phyloP scores from a whole-genome alignment of 768 basidiomycete species.

The Trametes punicea region DNA sequence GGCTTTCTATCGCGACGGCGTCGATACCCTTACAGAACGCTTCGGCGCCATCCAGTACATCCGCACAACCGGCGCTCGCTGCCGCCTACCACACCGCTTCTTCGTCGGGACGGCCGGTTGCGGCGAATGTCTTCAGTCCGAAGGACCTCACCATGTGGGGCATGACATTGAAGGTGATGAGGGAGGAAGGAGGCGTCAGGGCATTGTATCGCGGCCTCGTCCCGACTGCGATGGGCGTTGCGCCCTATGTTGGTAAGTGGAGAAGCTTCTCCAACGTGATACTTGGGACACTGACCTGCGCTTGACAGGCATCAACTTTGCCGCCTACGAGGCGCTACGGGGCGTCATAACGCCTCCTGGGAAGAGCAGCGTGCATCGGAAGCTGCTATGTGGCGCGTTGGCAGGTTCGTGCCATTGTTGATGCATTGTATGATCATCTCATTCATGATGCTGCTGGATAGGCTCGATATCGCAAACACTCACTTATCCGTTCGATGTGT shows the following conservation, averaged over 20 bases:
- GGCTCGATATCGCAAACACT: constrained; percentile 92
- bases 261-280: not conserved
- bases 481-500: constrained; percentile 94
- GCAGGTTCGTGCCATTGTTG: constrained; percentile 51
- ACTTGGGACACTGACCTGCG: not conserved
- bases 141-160: constrained; percentile 72
- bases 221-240: constrained; percentile 85
- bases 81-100: constrained; percentile 54
- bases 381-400: constrained; percentile 81
- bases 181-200: constrained; percentile 87
- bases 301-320: constrained; percentile 73
- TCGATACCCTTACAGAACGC: constrained; percentile 43
- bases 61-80: constrained; percentile 36
- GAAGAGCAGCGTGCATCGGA: constrained; percentile 61
- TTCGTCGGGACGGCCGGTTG: constrained; percentile 25
- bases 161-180: constrained; percentile 88
- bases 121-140: constrained; percentile 39
- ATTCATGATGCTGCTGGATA: constrained; percentile 22
- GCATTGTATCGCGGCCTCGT: constrained; percentile 85
- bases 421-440: not conserved
- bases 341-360: constrained; percentile 80
- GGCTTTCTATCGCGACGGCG: constrained; percentile 92
- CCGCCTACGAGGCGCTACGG: constrained; percentile 84
- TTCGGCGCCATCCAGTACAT: constrained; percentile 23
- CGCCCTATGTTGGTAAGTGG: constrained; percentile 63